Evolutionary conservation across 352 stramenopile genomes (phyloP).

Genomic region (Achlya hypogyna): DNA sequence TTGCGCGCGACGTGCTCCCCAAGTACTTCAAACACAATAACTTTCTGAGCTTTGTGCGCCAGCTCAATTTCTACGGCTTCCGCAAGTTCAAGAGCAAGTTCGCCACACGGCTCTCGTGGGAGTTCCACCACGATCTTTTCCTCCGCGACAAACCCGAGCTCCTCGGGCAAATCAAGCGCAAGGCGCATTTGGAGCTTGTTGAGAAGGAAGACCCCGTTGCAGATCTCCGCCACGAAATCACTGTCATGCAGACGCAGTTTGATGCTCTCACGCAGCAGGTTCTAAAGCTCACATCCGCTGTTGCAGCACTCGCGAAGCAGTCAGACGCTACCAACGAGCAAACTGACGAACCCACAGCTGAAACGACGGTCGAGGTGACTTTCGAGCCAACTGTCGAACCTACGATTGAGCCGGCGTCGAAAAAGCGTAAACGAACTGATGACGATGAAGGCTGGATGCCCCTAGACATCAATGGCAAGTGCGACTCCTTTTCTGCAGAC

Average conservation of each 20-base stretch:
- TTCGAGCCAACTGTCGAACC: too few relatives aligned
- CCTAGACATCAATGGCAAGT: background rate
- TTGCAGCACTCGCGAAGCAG: background rate
- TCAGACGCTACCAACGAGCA: background rate
- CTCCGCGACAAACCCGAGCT: conserved; percentile 23
- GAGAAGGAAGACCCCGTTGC: conserved; percentile 8
- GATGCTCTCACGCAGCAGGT: conserved; percentile 4
- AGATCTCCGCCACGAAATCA: background rate
- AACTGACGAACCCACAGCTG: too few relatives aligned
- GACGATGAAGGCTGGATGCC: background rate
- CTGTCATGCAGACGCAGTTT: conserved; percentile 13
- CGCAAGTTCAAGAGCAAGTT: conserved; percentile 18
- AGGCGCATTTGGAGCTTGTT: background rate
- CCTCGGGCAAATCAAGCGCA: conserved; percentile 24
- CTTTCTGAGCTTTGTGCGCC: conserved; percentile 35
- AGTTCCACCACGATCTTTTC: conserved; percentile 30
- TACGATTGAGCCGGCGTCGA: background rate
- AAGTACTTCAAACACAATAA: conserved; percentile 42
- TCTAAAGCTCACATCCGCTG: background rate
- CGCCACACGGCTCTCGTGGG: conserved; percentile 15
- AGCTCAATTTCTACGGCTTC: conserved; percentile 36
- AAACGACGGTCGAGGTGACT: too few relatives aligned
- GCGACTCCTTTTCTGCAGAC: background rate
- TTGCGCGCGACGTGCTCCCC: conserved; percentile 22
- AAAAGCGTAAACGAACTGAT: background rate